phyloP scores from a whole-genome alignment of 371 early-diverging fungal genomes.

The Mortierella polycephala region DNA sequence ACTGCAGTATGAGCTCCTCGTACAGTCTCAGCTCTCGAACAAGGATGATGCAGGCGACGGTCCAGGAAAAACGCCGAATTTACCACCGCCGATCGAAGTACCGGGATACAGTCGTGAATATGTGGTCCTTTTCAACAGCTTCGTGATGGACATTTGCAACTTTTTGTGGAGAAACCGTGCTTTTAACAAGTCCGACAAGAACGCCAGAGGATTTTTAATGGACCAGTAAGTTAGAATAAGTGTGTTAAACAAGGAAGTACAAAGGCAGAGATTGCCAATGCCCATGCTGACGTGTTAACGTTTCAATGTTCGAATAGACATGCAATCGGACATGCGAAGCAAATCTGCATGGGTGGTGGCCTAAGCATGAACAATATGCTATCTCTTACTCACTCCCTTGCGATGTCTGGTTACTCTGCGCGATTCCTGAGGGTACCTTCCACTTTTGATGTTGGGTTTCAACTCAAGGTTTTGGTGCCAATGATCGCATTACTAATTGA shows the following conservation, averaged over 20 bases:
- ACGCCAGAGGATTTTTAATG: constrained; percentile 58
- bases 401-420: constrained; percentile 59
- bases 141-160: constrained; percentile 68
- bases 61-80: not conserved
- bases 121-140: constrained; percentile 65
- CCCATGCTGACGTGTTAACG: not conserved
- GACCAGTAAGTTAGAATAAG: constrained; percentile 55
- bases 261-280: not conserved
- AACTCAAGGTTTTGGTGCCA: too few species aligned
- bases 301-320: not conserved
- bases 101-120: constrained; percentile 59
- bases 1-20: constrained; percentile 22
- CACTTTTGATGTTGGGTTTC: too few species aligned
- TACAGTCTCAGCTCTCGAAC: constrained; percentile 29
- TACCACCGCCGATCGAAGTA: constrained; percentile 19
- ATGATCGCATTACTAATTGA: not conserved
- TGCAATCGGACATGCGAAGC: constrained; percentile 12
- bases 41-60: constrained; percentile 49
- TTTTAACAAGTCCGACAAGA: constrained; percentile 54
- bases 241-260: too few species aligned
- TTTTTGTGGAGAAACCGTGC: constrained; percentile 64
- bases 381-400: constrained; percentile 62
- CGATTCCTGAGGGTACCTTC: constrained; percentile 60
- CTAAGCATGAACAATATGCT: constrained; percentile 51
- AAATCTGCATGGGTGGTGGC: constrained; percentile 52